phyloP scores from a whole-genome alignment of 2,329 filamentous ascomycete species.

The Nigrospora oryzae region DNA sequence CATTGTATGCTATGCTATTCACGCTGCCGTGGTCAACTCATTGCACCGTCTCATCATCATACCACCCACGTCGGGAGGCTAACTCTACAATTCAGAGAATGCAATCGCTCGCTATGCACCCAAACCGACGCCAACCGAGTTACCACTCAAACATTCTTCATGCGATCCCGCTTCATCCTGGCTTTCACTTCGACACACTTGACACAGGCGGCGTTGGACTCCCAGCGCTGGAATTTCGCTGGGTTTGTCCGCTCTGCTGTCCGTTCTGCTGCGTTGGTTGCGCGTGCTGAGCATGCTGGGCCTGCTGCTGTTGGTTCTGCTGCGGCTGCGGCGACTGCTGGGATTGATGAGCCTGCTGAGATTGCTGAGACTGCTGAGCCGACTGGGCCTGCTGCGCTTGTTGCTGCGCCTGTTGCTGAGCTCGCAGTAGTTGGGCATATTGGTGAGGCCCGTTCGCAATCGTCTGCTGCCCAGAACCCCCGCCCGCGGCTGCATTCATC shows the following conservation, averaged over 20 bases:
- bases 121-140: too few species aligned
- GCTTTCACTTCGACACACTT: conserved; percentile 4
- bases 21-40: too few species aligned
- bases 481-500: conserved; percentile 46
- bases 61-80: too few species aligned
- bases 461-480: conserved; percentile 33
- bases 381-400: conserved; percentile 5
- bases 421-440: conserved; percentile 49
- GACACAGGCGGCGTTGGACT: conserved; percentile 6
- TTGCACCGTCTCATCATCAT: too few species aligned
- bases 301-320: conserved; percentile 25
- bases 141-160: too few species aligned
- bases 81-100: too few species aligned
- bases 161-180: too few species aligned
- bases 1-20: too few species aligned
- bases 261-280: conserved; percentile 6
- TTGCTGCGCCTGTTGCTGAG: conserved; percentile 38
- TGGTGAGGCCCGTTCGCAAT: conserved; percentile 48
- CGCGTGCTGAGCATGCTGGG: conserved; percentile 12
- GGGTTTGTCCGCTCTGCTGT: conserved; percentile 12
- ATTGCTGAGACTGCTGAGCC: conserved; percentile 1
- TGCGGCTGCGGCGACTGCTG: conserved; percentile 52
- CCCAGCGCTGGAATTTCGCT: conserved; percentile 5
- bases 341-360: conserved; percentile 5
- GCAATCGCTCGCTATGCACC: too few species aligned